A percentile compares a stretch with the other conserved stretches of the same genome.
Conservation (phyloP, 164 flowering plant genomes). For the Liquidambar formosana region DNA sequence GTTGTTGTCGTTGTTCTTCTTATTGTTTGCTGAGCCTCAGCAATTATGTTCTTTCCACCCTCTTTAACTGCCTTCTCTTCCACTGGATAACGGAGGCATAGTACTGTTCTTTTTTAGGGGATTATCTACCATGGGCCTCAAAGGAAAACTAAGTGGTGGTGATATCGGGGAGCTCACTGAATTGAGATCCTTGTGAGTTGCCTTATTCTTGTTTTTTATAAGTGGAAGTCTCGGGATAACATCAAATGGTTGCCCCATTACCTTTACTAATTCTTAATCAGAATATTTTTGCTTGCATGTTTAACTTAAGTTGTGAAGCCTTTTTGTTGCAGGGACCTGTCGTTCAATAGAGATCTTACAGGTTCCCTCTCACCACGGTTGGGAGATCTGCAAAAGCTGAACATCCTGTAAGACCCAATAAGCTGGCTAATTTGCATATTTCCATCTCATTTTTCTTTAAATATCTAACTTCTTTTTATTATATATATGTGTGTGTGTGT, state of each 20-base stretch:
- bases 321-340: constrained; percentile 65
- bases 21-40: too few relatives aligned
- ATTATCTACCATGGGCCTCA: constrained; percentile 71
- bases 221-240: not conserved
- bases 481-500: not conserved
- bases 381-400: constrained; percentile 64
- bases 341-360: constrained; percentile 67
- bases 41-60: not conserved
- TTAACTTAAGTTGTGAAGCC: not conserved
- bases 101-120: constrained; percentile 44
- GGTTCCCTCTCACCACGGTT: constrained; percentile 68
- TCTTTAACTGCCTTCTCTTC: not conserved
- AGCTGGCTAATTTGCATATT: not conserved
- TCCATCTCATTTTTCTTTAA: not conserved
- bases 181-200: constrained; percentile 71
- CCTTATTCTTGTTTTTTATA: not conserved
- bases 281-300: not conserved
- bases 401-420: constrained; percentile 56
- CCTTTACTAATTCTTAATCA: not conserved
- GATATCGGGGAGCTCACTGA: constrained; percentile 80
- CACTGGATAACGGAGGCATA: not conserved
- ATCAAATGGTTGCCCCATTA: too few relatives aligned
- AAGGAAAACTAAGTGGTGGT: constrained; percentile 63
- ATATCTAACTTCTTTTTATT: not conserved
- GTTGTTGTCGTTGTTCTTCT: not conserved